Evolutionary conservation across 495 filamentous ascomycete species (phyloP).

Genomic region (Aspergillus cavernicola): DNA sequence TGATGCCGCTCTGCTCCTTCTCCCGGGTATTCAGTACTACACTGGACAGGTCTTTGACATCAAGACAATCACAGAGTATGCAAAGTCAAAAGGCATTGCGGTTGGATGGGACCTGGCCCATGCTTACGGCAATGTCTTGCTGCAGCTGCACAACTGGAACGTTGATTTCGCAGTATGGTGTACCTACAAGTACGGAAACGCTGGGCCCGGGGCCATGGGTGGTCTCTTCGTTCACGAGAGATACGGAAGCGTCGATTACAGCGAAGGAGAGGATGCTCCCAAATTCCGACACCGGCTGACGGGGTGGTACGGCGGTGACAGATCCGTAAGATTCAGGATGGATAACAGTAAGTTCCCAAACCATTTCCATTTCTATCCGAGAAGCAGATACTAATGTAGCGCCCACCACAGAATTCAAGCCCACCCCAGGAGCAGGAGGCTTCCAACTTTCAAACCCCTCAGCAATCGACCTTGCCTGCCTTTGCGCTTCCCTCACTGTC

Average conservation of each 20-base stretch:
- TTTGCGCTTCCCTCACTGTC: constrained; percentile 71
- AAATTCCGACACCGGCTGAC: constrained; percentile 58
- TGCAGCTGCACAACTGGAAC: constrained; percentile 85
- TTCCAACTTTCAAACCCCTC: constrained; percentile 61
- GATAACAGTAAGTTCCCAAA: constrained; percentile 56
- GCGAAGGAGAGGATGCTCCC: constrained; percentile 37
- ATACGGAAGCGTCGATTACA: constrained; percentile 56
- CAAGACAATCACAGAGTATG: constrained; percentile 73
- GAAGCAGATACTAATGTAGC: constrained; percentile 10
- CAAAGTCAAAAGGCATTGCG: constrained; percentile 68
- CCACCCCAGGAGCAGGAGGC: constrained; percentile 60
- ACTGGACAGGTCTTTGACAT: constrained; percentile 91
- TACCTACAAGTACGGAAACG: constrained; percentile 94
- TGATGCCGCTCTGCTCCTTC: constrained; percentile 72
- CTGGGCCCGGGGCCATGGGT: constrained; percentile 80
- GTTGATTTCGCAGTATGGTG: constrained; percentile 97
- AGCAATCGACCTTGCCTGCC: constrained; percentile 55
- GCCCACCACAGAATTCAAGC: constrained; percentile 59
- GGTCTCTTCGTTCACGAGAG: constrained; percentile 82
- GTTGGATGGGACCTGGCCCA: constrained; percentile 96
- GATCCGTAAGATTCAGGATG: constrained; percentile 74
- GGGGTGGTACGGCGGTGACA: constrained; percentile 90
- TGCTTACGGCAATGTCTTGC: constrained; percentile 83
- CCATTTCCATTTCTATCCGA: too few relatives aligned
- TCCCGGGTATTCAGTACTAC: constrained; percentile 95